Evolutionary conservation across 1,284 basidiomycete genomes (phyloP), one percentile per base, ranked within the genome.

Genomic region (Ceratobasidium sp.): DNA sequence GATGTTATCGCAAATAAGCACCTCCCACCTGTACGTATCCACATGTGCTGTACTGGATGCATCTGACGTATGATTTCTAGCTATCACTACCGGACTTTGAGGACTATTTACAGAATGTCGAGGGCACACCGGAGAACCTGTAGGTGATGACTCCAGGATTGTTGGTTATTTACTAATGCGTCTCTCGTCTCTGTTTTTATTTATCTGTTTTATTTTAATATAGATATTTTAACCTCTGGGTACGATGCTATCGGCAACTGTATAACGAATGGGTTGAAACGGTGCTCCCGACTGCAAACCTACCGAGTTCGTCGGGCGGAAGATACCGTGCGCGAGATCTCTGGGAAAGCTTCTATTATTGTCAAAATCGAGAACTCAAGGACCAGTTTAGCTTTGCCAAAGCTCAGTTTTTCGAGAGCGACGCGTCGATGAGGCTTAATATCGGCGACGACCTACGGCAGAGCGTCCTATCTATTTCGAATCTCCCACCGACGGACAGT

Each of bases 191-290:
- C 36, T n/a, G n/a, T 24, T 24, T 24, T 6, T 45, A 3, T 45
- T 44, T 22, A n/a, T n/a, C n/a, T 31, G 7, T 5, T 41, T 33
- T 19, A 29, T n/a, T 60, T 19, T 53, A 44, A 15, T 45, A 7
- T 36, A 76, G 75, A 27, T 73, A 73, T 44, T 76, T 76, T 57
- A 44, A 60, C 11, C 71, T 59, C 27, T 76, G 72, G 75, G 41
- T 76, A 19, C 47, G 69, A 14, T 44, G 63, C 24, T 76, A 76
- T 50, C 63, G 63, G 6, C n/a, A 53, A 7, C 56, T 50, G 6
- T 66, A 76, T 63, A 11, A 67, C 15, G 50, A 50, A 5, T 66
- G 57, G 63, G 75, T 56, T 17, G 48, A 51, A 7, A 29, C 71
- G 4, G 62, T 72, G 11, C 69, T 72, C 22, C 75, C 53, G 2